Conservation (phyloP, 495 filamentous ascomycete genomes). For the Penicillium soppii region DNA sequence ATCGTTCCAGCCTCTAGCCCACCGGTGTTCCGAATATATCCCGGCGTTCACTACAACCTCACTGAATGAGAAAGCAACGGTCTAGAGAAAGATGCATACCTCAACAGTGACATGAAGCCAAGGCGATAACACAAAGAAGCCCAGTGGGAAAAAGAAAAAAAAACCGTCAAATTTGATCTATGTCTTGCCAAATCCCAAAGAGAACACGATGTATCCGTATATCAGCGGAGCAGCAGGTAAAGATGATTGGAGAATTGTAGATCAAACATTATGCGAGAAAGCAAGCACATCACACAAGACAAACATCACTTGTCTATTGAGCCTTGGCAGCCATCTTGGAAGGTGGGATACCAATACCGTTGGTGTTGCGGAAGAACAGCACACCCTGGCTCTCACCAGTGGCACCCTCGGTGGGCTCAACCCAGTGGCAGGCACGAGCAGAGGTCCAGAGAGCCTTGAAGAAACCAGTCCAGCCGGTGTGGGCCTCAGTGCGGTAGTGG, state of each 20-base stretch:
- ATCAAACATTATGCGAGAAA: conserved; percentile 1
- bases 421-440: conserved; percentile 53
- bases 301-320: neutral
- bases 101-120: neutral
- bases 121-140: neutral
- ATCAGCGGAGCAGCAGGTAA: neutral
- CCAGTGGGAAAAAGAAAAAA: neutral
- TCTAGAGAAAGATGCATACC: no score
- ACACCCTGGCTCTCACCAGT: conserved; percentile 52
- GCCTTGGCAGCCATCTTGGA: conserved; percentile 45
- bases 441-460: conserved; percentile 55
- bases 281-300: neutral
- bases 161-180: neutral
- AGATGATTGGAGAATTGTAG: neutral
- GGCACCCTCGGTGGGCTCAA: conserved; percentile 66
- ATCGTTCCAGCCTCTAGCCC: neutral
- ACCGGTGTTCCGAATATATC: neutral
- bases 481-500: conserved; percentile 56
- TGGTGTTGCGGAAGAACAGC: conserved; percentile 63
- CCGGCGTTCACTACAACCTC: neutral
- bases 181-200: neutral
- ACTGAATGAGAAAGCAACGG: neutral
- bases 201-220: neutral
- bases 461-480: conserved; percentile 53
- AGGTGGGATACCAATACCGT: conserved; percentile 68